Percentiles rank a stretch among this genome's conserved stretches.
Evolutionary conservation across 371 early-diverging fungal genomes (phyloP).

Genomic region (Lichtheimia ornata): DNA sequence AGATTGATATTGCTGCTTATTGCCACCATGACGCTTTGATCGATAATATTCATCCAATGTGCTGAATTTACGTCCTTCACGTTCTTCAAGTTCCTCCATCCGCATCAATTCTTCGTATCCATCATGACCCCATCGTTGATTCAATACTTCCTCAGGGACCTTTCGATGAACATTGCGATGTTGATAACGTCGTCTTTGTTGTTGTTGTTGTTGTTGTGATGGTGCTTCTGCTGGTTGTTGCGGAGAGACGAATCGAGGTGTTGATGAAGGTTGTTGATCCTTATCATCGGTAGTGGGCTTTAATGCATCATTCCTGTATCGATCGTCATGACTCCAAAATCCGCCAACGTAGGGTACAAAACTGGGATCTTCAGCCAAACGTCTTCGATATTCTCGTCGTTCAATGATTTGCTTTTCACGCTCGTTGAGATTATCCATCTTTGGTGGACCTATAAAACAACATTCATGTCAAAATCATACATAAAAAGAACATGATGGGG

Average conservation of each 20-base stretch:
- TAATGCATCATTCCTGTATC: conserved; percentile 51
- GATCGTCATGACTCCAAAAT: conserved; percentile 65
- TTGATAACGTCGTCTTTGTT: not conserved
- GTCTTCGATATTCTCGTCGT: conserved; percentile 56
- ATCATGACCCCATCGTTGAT: conserved; percentile 43
- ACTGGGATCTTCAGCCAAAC: conserved; percentile 59
- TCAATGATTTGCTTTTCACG: conserved; percentile 46
- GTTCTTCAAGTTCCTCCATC: conserved; percentile 35
- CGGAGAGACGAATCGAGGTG: too few species aligned
- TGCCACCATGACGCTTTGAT: too few species aligned
- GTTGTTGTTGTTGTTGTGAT: not conserved
- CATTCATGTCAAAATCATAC: too few species aligned
- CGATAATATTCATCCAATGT: not conserved
- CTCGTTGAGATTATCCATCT: conserved; percentile 8
- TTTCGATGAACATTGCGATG: not conserved
- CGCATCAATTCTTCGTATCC: conserved; percentile 41
- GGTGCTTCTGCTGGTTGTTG: not conserved
- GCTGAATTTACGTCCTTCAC: conserved; percentile 12
- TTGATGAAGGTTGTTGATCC: not conserved
- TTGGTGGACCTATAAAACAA: too few species aligned
- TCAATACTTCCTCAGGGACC: conserved; percentile 19
- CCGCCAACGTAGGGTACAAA: conserved; percentile 61
- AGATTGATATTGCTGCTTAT: not conserved
- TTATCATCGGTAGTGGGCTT: not conserved
- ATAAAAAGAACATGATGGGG: too few species aligned